These are phyloP conservation scores for Colletotrichum spaethianum DNA, from an alignment of 2,329 filamentous ascomycete genomes.

Conservation along the genomic window DNA sequence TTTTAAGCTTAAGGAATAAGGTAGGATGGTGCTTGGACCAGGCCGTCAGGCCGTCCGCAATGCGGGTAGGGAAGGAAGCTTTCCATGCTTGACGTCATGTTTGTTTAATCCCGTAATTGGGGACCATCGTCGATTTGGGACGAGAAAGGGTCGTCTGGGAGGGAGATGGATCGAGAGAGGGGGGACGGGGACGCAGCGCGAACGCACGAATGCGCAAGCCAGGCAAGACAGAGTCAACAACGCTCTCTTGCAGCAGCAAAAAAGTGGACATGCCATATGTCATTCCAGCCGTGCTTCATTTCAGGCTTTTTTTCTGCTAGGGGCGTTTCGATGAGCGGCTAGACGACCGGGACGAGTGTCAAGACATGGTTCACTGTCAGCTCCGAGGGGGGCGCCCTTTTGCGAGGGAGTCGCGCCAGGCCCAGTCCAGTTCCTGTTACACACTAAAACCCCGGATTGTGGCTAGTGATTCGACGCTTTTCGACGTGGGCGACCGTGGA, in stretches of 20 bases:
- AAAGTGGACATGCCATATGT: conserved; percentile 29
- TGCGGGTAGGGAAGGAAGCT: background rate
- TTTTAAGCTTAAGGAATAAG: conserved; percentile 35
- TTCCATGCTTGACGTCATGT: conserved; percentile 35
- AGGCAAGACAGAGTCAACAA: background rate
- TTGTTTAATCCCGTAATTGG: conserved; percentile 12
- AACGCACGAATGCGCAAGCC: conserved; percentile 9
- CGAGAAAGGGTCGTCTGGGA: conserved; percentile 9
- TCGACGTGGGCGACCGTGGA: background rate
- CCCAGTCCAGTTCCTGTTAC: conserved; percentile 14
- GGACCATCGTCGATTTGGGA: conserved; percentile 29
- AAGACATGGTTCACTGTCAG: conserved; percentile 10
- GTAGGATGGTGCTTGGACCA: conserved; percentile 5
- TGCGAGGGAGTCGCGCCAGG: background rate
- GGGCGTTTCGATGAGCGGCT: background rate
- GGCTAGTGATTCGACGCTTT: conserved; percentile 28
- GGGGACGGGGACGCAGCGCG: background rate
- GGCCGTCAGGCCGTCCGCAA: background rate
- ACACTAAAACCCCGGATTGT: conserved; percentile 35
- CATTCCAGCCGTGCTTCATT: conserved; percentile 20
- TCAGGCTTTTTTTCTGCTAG: background rate
- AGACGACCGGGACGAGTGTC: background rate
- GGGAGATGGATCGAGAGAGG: background rate
- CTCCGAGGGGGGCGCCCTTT: conserved; percentile 7
- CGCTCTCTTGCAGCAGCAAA: background rate